Conservation (phyloP, 1,139 yeast genomes). For the Pichia sp. region DNA sequence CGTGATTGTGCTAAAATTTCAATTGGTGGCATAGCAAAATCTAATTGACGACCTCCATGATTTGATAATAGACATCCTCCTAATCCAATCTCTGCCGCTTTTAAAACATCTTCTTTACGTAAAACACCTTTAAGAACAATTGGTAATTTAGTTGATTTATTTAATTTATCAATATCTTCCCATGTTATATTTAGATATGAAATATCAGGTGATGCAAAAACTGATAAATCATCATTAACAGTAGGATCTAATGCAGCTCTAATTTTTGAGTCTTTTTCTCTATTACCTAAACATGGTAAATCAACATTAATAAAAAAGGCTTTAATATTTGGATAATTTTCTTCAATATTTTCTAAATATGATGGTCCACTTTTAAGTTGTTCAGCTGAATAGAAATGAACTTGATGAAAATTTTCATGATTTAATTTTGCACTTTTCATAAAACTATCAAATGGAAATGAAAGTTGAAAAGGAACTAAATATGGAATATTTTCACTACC, state of each 20-base stretch:
- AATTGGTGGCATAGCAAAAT: slow-evolving; percentile 59
- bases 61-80: slow-evolving; percentile 61
- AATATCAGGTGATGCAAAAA: slow-evolving; percentile 23
- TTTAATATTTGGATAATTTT: slow-evolving; percentile 40
- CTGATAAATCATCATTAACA: slow-evolving; percentile 21
- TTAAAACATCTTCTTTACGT: slow-evolving; percentile 48
- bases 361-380: slow-evolving; percentile 34
- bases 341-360: slow-evolving; percentile 28
- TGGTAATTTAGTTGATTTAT: slow-evolving; percentile 44
- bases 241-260: slow-evolving; percentile 30
- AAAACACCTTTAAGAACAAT: slow-evolving; percentile 50
- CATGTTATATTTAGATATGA: slow-evolving; percentile 34
- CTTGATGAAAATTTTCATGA: slow-evolving; percentile 48
- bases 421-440: slow-evolving; percentile 35
- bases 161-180: slow-evolving; percentile 34
- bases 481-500: slow-evolving; percentile 42
- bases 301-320: slow-evolving; percentile 53
- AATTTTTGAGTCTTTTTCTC: slow-evolving; percentile 36
- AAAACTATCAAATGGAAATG: slow-evolving; percentile 45
- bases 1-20: slow-evolving; percentile 62
- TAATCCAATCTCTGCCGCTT: slow-evolving; percentile 51
- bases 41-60: slow-evolving; percentile 74
- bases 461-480: slow-evolving; percentile 46
- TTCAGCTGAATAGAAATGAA: slow-evolving; percentile 39
- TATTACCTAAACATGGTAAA: slow-evolving; percentile 50